Evolutionary conservation across 352 stramenopile species (phyloP).

Genomic region (Phytophthora citrophthora): DNA sequence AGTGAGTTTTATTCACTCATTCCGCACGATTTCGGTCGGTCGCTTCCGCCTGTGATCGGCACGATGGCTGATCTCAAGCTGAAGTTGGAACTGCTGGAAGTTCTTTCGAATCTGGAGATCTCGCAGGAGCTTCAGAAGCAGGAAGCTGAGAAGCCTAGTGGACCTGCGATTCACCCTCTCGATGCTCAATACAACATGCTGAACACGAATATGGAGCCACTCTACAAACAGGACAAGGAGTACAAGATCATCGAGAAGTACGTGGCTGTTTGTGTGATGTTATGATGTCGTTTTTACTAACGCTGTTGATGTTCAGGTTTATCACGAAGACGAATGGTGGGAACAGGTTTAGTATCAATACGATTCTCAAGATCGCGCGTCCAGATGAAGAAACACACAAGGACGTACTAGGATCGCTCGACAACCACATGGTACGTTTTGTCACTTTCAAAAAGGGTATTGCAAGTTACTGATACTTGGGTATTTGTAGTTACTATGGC

Average conservation of each 20-base stretch:
- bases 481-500: conserved; percentile 53
- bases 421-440: conserved; percentile 59
- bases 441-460: background rate
- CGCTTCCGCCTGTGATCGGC: conserved; percentile 54
- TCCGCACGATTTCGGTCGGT: conserved; percentile 69
- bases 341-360: conserved; percentile 56
- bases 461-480: conserved; percentile 2
- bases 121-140: conserved; percentile 59
- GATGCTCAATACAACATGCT: conserved; percentile 65
- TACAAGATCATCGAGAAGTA: conserved; percentile 65
- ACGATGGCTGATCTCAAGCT: conserved; percentile 62
- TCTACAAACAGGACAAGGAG: conserved; percentile 42
- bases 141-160: conserved; percentile 28
- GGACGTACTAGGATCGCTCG: conserved; percentile 41
- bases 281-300: conserved; percentile 3
- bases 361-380: conserved; percentile 55
- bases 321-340: conserved; percentile 56
- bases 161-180: conserved; percentile 45
- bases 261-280: background rate
- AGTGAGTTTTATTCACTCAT: conserved; percentile 79
- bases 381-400: conserved; percentile 51
- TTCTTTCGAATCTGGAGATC: conserved; percentile 67
- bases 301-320: conserved; percentile 34
- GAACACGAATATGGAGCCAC: conserved; percentile 49
- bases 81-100: conserved; percentile 68